phyloP scores from a whole-genome alignment of 768 basidiomycete species.

The Tulasnella sp. region DNA sequence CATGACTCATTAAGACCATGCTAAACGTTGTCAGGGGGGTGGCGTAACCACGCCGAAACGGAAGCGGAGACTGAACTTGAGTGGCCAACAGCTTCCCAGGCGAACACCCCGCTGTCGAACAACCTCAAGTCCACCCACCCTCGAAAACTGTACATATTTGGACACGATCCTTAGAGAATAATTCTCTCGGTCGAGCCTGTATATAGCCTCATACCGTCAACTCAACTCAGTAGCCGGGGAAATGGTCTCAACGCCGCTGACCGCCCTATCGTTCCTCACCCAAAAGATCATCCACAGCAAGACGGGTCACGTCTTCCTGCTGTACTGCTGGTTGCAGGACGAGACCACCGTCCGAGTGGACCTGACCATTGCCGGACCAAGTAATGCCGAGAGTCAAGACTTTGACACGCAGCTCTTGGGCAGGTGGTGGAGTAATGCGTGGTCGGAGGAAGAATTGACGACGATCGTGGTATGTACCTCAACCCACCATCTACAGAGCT shows the following conservation, averaged over 20 bases:
- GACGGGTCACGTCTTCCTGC: slow-evolving; percentile 9
- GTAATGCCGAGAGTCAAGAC: not conserved
- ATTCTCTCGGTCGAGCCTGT: not conserved
- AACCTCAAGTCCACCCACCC: not conserved
- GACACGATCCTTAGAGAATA: not conserved
- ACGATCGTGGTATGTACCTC: not conserved
- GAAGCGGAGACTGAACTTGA: not conserved
- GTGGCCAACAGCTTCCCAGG: not conserved
- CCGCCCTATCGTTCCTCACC: slow-evolving; percentile 1
- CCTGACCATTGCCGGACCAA: slow-evolving; percentile 1
- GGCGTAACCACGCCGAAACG: not conserved
- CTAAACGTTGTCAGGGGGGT: not conserved
- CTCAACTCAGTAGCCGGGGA: not conserved
- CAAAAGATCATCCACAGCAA: slow-evolving; percentile 10
- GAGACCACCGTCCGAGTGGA: not conserved
- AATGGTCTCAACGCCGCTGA: not conserved
- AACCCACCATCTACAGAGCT: not conserved
- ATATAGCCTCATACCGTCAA: not conserved
- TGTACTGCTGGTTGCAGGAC: not conserved
- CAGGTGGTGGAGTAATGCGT: slow-evolving; percentile 4
- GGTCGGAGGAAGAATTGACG: slow-evolving; percentile 2
- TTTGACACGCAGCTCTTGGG: not conserved
- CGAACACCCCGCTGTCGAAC: not conserved
- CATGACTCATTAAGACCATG: not conserved
- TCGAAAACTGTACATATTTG: not conserved